Evolutionary conservation across 192 early-diverging fungal genomes (phyloP).

Genomic region (Kappamyces sp.): DNA sequence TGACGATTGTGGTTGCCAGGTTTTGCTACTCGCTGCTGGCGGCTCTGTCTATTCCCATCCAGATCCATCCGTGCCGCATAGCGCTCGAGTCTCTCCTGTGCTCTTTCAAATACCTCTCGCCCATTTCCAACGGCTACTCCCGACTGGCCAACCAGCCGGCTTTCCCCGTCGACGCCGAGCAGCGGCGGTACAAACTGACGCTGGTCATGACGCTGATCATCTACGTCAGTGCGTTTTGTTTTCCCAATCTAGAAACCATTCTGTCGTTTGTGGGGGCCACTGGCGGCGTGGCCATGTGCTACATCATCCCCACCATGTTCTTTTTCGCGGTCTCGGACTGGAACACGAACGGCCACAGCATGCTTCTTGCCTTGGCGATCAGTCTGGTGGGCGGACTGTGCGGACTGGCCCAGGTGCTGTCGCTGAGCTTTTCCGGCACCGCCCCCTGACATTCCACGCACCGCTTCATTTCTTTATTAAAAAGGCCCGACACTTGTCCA

Average conservation of each 20-base stretch:
- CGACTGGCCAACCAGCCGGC: not conserved
- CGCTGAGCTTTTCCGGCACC: too few species aligned
- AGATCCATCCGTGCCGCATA: slow-evolving; percentile 78
- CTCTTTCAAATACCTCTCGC: too few species aligned
- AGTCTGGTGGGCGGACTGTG: too few species aligned
- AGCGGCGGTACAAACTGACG: slow-evolving; percentile 4
- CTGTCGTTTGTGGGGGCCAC: slow-evolving; percentile 25
- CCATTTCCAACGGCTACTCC: not conserved
- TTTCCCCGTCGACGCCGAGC: not conserved
- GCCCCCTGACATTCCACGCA: too few species aligned
- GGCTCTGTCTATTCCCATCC: slow-evolving; percentile 78
- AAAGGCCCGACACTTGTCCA: not conserved
- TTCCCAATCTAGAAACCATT: slow-evolving; percentile 14
- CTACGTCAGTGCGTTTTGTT: slow-evolving; percentile 18
- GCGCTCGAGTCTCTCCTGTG: slow-evolving; percentile 71
- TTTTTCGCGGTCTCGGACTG: not conserved
- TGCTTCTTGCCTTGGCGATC: too few species aligned
- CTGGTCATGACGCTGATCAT: slow-evolving; percentile 7
- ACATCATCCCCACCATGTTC: slow-evolving; percentile 21
- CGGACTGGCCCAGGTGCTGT: too few species aligned
- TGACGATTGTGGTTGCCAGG: slow-evolving; percentile 38
- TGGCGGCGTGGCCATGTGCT: slow-evolving; percentile 24
- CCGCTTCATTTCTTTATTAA: too few species aligned
- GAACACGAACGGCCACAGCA: too few species aligned
- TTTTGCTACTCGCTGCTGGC: slow-evolving; percentile 74